Evolutionary conservation across 768 basidiomycete genomes (phyloP).

Genomic region (Russula brevipes): DNA sequence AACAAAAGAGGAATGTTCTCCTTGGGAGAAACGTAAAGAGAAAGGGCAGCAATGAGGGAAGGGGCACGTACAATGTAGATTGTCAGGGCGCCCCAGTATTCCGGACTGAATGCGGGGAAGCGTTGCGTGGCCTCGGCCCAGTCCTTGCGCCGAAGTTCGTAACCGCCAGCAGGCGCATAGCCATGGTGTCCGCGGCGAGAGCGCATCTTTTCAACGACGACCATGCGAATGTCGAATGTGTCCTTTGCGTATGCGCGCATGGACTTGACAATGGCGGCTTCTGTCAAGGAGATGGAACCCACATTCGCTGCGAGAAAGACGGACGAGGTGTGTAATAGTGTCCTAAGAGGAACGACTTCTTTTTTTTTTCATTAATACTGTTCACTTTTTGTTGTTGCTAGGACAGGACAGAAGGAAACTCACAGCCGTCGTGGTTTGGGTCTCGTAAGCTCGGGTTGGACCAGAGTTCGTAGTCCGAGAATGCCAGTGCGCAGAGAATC

Average conservation of each 20-base stretch:
- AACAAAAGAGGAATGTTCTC: constrained; percentile 61
- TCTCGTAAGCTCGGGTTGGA: constrained; percentile 51
- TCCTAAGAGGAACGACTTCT: constrained; percentile 35
- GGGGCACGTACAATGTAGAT: constrained; percentile 59
- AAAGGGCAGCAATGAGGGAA: not conserved
- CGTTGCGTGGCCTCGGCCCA: constrained; percentile 33
- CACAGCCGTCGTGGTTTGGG: constrained; percentile 46
- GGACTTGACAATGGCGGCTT: constrained; percentile 52
- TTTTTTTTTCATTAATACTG: constrained; percentile 21
- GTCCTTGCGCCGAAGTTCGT: constrained; percentile 57
- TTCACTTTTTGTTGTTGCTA: not conserved
- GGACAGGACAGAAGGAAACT: constrained; percentile 27
- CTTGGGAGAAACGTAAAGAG: constrained; percentile 35
- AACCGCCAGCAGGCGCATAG: constrained; percentile 42
- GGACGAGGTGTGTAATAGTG: constrained; percentile 43
- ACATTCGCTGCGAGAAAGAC: constrained; percentile 20
- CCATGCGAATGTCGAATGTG: constrained; percentile 56
- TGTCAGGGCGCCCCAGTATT: constrained; percentile 59
- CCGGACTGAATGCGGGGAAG: constrained; percentile 32
- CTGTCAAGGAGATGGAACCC: constrained; percentile 29
- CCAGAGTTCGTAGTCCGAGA: constrained; percentile 74
- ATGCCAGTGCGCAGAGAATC: constrained; percentile 47
- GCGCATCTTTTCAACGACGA: constrained; percentile 38
- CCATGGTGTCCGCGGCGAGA: not conserved
- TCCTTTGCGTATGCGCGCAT: constrained; percentile 47